Percentiles rank a stretch among this genome's conserved stretches.
phyloP scores from a whole-genome alignment of 768 basidiomycete genomes.

The Cystofilobasidium capitatum region DNA sequence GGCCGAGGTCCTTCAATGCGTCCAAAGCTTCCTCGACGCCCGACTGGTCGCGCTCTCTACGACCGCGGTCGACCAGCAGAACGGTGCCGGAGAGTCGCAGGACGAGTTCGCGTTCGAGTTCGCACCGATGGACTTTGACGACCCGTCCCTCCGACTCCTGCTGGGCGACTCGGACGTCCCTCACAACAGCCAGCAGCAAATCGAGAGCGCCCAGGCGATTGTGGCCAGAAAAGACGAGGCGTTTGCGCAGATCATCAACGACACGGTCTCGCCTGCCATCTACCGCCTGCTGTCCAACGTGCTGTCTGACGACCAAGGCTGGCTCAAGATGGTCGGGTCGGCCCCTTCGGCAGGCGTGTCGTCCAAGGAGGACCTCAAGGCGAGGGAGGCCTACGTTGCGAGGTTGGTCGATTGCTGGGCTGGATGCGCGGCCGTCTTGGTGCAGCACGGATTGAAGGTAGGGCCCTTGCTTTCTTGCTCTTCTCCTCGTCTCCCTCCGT shows the following conservation, averaged over 20 bases:
- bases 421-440: constrained; percentile 55
- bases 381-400: constrained; percentile 43
- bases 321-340: constrained; percentile 53
- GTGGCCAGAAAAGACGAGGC: not conserved
- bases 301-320: constrained; percentile 37
- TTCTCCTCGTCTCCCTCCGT: not conserved
- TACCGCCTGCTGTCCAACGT: constrained; percentile 50
- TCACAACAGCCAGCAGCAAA: constrained; percentile 44
- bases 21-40: constrained; percentile 55
- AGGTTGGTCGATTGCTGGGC: constrained; percentile 64
- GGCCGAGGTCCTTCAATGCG: constrained; percentile 50
- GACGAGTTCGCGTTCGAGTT: constrained; percentile 50
- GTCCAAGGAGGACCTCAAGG: constrained; percentile 43
- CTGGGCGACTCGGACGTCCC: constrained; percentile 50
- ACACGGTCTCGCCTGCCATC: constrained; percentile 46
- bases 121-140: constrained; percentile 44
- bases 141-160: constrained; percentile 41
- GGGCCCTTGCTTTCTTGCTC: constrained; percentile 19
- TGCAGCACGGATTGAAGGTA: constrained; percentile 48
- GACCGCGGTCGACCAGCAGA: constrained; percentile 34
- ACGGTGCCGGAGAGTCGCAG: constrained; percentile 48
- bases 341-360: constrained; percentile 55
- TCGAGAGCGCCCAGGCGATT: not conserved
- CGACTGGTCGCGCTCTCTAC: constrained; percentile 47
- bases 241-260: constrained; percentile 13